Evolutionary conservation across 768 basidiomycete species (phyloP).

Genomic region (Nevesoporus exiguus): DNA sequence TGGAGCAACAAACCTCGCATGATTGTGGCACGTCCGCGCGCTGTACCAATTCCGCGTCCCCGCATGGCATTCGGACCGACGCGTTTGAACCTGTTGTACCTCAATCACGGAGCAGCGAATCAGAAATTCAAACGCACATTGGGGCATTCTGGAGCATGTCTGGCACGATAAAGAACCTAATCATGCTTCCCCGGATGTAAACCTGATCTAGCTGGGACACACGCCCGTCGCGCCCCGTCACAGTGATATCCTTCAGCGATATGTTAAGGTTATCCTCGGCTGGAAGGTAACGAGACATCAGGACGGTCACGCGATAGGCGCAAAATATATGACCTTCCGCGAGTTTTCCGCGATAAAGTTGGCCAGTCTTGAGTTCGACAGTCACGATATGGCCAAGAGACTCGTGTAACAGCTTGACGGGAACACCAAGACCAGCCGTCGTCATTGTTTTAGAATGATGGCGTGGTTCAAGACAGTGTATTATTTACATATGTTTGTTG

Average conservation of each 20-base stretch:
- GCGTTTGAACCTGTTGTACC: slow-evolving; percentile 85
- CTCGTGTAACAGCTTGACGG: slow-evolving; percentile 95
- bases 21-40: slow-evolving; percentile 96
- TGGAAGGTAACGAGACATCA: slow-evolving; percentile 36
- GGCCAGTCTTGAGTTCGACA: slow-evolving; percentile 97
- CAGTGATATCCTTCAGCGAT: slow-evolving; percentile 93
- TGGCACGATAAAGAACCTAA: slow-evolving; percentile 98
- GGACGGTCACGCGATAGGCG: slow-evolving; percentile 9
- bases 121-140: slow-evolving; percentile 59
- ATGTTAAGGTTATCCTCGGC: slow-evolving; percentile 99
- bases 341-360: slow-evolving; percentile 94
- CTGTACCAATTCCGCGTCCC: slow-evolving; percentile 98
- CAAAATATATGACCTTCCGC: slow-evolving; percentile 66
- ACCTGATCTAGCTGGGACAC: slow-evolving; percentile 99
- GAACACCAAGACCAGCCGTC: slow-evolving; percentile 77
- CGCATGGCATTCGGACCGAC: slow-evolving; percentile 98
- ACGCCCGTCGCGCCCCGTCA: slow-evolving; percentile 96
- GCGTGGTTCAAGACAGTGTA: neutral
- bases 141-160: slow-evolving; percentile 99
- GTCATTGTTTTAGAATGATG: slow-evolving; percentile 30
- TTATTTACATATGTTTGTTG: slow-evolving; percentile 22
- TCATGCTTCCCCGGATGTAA: slow-evolving; percentile 97
- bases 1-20: slow-evolving; percentile 75
- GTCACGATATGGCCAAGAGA: slow-evolving; percentile 95
- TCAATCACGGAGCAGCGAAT: slow-evolving; percentile 6